These are phyloP conservation scores for Thermomyces lanuginosus DNA, from an alignment of 2,329 filamentous ascomycete species.

Conservation along the genomic window DNA sequence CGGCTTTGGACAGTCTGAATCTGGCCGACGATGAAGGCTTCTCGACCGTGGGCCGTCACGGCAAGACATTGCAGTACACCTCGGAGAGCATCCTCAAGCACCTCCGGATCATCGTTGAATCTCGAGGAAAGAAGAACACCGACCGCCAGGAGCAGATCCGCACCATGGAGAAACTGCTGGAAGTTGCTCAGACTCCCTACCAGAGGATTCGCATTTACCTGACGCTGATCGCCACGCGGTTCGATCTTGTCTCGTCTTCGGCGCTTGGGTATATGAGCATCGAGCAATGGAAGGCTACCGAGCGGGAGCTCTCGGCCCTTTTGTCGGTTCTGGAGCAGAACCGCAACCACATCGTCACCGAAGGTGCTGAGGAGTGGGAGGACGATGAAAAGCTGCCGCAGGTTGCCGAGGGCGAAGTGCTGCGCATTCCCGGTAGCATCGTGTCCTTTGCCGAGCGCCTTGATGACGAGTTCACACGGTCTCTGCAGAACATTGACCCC, in stretches of 20 bases:
- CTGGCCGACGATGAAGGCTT: slow-evolving; percentile 70
- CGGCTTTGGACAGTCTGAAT: slow-evolving; percentile 34
- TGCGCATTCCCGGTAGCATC: slow-evolving; percentile 86
- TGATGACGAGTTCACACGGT: slow-evolving; percentile 91
- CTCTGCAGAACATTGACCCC: slow-evolving; percentile 93
- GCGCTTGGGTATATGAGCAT: slow-evolving; percentile 67
- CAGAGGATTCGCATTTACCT: slow-evolving; percentile 85
- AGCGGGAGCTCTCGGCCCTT: slow-evolving; percentile 66
- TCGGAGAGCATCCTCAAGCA: slow-evolving; percentile 98
- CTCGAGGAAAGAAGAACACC: slow-evolving; percentile 97
- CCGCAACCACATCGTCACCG: slow-evolving; percentile 67
- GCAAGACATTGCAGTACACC: slow-evolving; percentile 79
- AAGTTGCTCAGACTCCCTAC: slow-evolving; percentile 81
- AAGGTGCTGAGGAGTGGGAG: slow-evolving; percentile 94
- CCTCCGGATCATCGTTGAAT: slow-evolving; percentile 80
- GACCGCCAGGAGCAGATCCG: slow-evolving; percentile 88
- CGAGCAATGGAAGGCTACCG: slow-evolving; percentile 92
- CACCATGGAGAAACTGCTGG: slow-evolving; percentile 88
- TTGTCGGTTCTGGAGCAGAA: slow-evolving; percentile 65
- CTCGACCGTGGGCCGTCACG: slow-evolving; percentile 72
- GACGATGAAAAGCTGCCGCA: slow-evolving; percentile 88
- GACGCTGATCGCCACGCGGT: slow-evolving; percentile 80
- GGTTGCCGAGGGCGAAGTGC: slow-evolving; percentile 54
- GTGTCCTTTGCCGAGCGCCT: slow-evolving; percentile 89
- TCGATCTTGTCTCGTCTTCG: slow-evolving; percentile 71